A percentile compares a stretch with the other conserved stretches of the same genome.
phyloP scores from a whole-genome alignment of 2,329 filamentous ascomycete species.

The Harringtonia lauricola region DNA sequence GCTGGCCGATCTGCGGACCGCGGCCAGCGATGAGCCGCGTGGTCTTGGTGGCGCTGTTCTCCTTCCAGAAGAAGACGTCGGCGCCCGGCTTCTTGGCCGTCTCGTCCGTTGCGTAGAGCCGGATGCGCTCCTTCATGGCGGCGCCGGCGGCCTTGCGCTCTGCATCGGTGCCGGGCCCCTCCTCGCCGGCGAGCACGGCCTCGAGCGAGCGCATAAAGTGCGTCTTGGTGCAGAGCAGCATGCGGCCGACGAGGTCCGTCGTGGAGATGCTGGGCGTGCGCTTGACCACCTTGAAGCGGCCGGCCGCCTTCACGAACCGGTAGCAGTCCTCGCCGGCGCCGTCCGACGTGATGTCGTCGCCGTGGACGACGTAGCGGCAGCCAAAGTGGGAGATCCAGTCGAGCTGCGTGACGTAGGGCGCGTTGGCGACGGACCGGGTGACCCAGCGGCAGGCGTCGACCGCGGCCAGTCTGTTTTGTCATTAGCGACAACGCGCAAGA shows the following conservation, averaged over 20 bases:
- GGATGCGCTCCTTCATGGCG: slow-evolving; percentile 67
- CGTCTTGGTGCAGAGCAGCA: slow-evolving; percentile 89
- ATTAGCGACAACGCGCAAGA: too few relatives aligned
- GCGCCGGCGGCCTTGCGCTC: slow-evolving; percentile 53
- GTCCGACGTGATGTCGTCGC: slow-evolving; percentile 45
- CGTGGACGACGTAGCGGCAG: slow-evolving; percentile 61
- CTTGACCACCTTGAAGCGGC: slow-evolving; percentile 93
- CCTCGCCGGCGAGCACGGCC: slow-evolving; percentile 54
- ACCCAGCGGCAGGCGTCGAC: slow-evolving; percentile 95
- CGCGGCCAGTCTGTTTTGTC: slow-evolving; percentile 73
- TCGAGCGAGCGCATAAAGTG: slow-evolving; percentile 84
- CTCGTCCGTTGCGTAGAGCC: slow-evolving; percentile 79
- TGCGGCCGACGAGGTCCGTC: slow-evolving; percentile 93
- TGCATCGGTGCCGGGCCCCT: slow-evolving; percentile 56
- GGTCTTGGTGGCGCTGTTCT: slow-evolving; percentile 32
- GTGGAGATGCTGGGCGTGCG: slow-evolving; percentile 93
- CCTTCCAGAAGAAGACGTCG: slow-evolving; percentile 75
- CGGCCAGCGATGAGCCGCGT: slow-evolving; percentile 62
- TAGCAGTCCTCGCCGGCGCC: slow-evolving; percentile 92
- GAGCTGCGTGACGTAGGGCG: slow-evolving; percentile 89
- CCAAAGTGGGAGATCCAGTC: slow-evolving; percentile 94
- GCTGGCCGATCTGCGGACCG: slow-evolving; percentile 64
- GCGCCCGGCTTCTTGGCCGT: slow-evolving; percentile 68
- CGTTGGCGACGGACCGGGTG: slow-evolving; percentile 69
- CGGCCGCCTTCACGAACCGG: slow-evolving; percentile 89